phyloP scores from a whole-genome alignment of 306 rosid species.

The apple (Malus domestica) region DNA sequence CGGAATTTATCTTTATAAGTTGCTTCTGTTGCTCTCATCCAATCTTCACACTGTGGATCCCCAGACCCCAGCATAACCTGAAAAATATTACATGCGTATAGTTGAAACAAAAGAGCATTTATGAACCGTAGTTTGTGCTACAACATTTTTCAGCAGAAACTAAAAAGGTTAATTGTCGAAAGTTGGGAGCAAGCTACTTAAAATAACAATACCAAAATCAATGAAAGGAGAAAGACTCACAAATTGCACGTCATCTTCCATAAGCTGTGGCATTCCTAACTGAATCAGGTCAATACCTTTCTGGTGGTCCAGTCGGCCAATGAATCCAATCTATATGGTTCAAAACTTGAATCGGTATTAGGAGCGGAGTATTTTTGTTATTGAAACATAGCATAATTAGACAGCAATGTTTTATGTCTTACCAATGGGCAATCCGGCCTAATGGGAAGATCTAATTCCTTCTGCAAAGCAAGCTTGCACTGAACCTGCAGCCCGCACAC shows the following conservation, averaged over 20 bases:
- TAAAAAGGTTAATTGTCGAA: not conserved
- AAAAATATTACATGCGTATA: constrained; percentile 4
- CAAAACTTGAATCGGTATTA: constrained; percentile 18
- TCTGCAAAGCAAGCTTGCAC: constrained; percentile 74
- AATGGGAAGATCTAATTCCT: constrained; percentile 69
- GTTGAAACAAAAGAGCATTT: not conserved
- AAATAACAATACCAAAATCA: not conserved
- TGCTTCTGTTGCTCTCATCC: constrained; percentile 82
- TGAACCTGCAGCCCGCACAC: constrained; percentile 34
- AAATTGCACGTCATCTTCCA: constrained; percentile 77
- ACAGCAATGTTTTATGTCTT: constrained; percentile 26
- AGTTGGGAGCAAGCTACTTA: not conserved
- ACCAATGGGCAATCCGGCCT: constrained; percentile 78
- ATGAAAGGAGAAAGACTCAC: constrained; percentile 40
- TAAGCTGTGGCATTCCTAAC: constrained; percentile 50
- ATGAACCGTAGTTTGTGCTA: not conserved
- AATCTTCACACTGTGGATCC: constrained; percentile 47
- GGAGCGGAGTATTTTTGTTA: constrained; percentile 2
- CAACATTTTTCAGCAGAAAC: not conserved
- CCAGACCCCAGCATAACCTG: constrained; percentile 97
- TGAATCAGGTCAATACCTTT: constrained; percentile 79
- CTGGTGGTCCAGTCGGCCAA: constrained; percentile 85
- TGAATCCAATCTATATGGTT: constrained; percentile 68
- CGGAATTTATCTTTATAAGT: constrained; percentile 61
- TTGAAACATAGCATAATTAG: not conserved